Conservation (phyloP, 345 rosid genomes). For the Gossypium anomalum region DNA sequence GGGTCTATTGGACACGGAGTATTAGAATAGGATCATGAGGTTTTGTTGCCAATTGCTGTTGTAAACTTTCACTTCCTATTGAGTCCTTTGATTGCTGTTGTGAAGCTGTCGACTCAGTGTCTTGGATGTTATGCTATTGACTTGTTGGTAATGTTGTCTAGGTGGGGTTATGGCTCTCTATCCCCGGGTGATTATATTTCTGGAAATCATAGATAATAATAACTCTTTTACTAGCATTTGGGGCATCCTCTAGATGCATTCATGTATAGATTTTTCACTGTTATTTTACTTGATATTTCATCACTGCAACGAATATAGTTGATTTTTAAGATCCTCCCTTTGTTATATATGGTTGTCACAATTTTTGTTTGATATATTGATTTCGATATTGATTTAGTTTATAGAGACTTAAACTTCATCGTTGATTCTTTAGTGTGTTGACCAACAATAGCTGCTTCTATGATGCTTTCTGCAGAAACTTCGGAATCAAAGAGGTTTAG, state of each 20-base stretch:
- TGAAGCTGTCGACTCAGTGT: not conserved
- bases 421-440: not conserved
- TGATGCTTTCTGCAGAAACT: constrained; percentile 26
- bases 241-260: not conserved
- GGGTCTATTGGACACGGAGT: not conserved
- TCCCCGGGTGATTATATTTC: not conserved
- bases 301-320: not conserved
- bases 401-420: not conserved
- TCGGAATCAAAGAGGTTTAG: constrained; percentile 36
- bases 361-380: not conserved
- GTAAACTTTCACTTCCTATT: not conserved
- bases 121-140: not conserved
- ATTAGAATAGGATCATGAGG: not conserved
- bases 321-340: not conserved
- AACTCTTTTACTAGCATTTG: not conserved
- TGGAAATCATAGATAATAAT: not conserved
- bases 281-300: not conserved
- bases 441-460: not conserved
- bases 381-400: not conserved
- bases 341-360: not conserved
- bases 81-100: not conserved
- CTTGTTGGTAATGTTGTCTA: not conserved
- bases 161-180: not conserved
- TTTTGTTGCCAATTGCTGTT: not conserved
- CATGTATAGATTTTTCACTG: not conserved